Base-by-base conservation (phyloP, 202 grass and related monocot genomes). In the Miscanthus sacchariflorus region DNA sequence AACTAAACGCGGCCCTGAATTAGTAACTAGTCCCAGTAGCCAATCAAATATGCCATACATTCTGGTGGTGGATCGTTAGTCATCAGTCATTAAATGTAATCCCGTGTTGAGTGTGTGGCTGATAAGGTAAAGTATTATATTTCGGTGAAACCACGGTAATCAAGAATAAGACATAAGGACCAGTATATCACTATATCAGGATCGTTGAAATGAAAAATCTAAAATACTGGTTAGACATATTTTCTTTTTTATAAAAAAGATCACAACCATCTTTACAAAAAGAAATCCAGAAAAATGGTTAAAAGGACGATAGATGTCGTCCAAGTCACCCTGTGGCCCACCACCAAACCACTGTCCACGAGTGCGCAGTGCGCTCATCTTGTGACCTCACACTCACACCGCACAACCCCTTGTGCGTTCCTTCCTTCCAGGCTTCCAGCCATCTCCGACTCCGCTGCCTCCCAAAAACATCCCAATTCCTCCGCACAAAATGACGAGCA, bases 401-500 rank as follows among this genome's bases (percentile, higher is more conserved):
- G 28, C 28, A 30, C 28, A 30, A 30, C 28, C 28, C 2, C 58
- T 9, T 25, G 19, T 24, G n/a, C 23, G n/a, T 24, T 24, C 76
- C 13, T 6, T 30, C 28, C 28, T 30, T 30, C 28, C 28, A 30
- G 28, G 28, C 28, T 30, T 42, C 33, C 12, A 56, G 28, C 49
- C 49, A 23, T 72, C 33, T 23, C 46, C 48, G 14, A 1, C 74
- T 24, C 36, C 50, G 12, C 46, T 17, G 19, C 19, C 4, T 13
- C 39, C 45, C 66, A 9, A 40, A 83, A 61, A 30, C 40, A 54
- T 70, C 5, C 63, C 48, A 54, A 68, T 54, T 79, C 56, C 27
- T 45, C 72, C 52, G 72, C 78, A 73, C 83, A 50, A 46, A 67
- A 90, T 87, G 89, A 24, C 70, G 48, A 56, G 74, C 33, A 27